phyloP scores from a whole-genome alignment of 139 green algal species.

The Parachlorella kessleri region DNA sequence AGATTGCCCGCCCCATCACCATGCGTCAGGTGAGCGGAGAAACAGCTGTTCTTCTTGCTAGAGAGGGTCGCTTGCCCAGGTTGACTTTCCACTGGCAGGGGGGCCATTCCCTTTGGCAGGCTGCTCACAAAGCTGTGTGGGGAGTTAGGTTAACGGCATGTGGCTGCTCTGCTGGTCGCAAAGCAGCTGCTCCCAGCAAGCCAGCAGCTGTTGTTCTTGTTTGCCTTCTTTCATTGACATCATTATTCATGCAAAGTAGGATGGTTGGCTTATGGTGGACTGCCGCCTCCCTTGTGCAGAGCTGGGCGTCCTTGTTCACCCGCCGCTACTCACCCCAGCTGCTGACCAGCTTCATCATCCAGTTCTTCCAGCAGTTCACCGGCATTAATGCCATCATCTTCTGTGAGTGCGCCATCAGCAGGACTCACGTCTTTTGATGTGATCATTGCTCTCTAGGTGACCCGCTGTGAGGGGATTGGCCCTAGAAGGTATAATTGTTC shows the following conservation, averaged over 20 bases:
- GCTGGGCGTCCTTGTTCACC: conserved; percentile 38
- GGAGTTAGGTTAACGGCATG: neutral
- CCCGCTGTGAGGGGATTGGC: neutral
- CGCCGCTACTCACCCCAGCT: conserved; percentile 58
- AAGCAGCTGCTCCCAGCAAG: no score
- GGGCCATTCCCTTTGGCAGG: no score
- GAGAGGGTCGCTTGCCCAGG: no score
- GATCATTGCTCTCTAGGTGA: neutral
- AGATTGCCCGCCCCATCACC: neutral
- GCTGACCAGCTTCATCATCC: conserved; percentile 48
- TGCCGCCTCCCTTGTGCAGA: no score
- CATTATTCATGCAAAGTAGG: no score
- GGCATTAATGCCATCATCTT: conserved; percentile 60
- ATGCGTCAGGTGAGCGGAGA: neutral
- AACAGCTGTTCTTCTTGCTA: no score
- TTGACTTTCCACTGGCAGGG: no score
- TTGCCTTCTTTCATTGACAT: no score
- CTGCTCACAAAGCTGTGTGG: neutral
- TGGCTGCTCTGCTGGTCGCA: neutral
- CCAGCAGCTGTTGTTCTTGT: no score
- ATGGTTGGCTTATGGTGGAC: no score
- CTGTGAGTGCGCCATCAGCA: conserved; percentile 22
- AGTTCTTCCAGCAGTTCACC: conserved; percentile 70
- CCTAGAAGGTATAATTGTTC: neutral
- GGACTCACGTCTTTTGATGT: neutral